These are phyloP conservation scores for Macrocybe gigantea DNA, from an alignment of 768 basidiomycete species.

Conservation along the genomic window DNA sequence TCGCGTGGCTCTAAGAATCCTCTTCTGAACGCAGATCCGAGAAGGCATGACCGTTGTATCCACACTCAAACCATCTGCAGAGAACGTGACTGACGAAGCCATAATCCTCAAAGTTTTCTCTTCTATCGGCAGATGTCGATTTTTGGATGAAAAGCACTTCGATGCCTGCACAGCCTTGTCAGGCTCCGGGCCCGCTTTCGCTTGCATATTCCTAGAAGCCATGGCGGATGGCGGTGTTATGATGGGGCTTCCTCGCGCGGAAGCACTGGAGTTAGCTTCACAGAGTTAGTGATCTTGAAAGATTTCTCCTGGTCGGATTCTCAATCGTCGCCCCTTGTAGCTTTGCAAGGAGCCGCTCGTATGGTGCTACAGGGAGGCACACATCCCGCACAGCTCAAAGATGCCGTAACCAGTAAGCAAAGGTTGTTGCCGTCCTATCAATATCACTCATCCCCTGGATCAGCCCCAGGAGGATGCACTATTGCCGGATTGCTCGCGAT, in stretches of 20 bases:
- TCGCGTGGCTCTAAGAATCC: background rate
- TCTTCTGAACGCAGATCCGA: slow-evolving; percentile 63
- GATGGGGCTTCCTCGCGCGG: slow-evolving; percentile 96
- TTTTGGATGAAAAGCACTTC: slow-evolving; percentile 97
- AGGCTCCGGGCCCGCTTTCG: slow-evolving; percentile 96
- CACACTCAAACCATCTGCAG: slow-evolving; percentile 48
- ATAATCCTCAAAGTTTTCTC: slow-evolving; percentile 94
- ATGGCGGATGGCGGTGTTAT: slow-evolving; percentile 99
- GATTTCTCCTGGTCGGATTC: background rate
- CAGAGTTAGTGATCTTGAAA: slow-evolving; percentile 59
- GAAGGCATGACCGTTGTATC: slow-evolving; percentile 98
- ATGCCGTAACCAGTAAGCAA: slow-evolving; percentile 88
- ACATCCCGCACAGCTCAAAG: slow-evolving; percentile 96
- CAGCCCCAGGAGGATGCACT: slow-evolving; percentile 96
- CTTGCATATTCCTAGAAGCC: slow-evolving; percentile 93
- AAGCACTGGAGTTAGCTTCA: slow-evolving; percentile 91
- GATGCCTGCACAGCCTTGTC: slow-evolving; percentile 97
- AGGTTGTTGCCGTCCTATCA: background rate
- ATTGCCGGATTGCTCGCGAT: slow-evolving; percentile 94
- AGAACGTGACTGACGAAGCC: slow-evolving; percentile 53
- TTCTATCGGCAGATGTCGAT: slow-evolving; percentile 91
- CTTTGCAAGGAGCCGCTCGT: slow-evolving; percentile 91
- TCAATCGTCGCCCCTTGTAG: slow-evolving; percentile 34
- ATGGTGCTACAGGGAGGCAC: slow-evolving; percentile 88
- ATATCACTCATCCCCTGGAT: background rate